phyloP scores from a whole-genome alignment of 257 asterid species.

The Gentiana macrophylla region DNA sequence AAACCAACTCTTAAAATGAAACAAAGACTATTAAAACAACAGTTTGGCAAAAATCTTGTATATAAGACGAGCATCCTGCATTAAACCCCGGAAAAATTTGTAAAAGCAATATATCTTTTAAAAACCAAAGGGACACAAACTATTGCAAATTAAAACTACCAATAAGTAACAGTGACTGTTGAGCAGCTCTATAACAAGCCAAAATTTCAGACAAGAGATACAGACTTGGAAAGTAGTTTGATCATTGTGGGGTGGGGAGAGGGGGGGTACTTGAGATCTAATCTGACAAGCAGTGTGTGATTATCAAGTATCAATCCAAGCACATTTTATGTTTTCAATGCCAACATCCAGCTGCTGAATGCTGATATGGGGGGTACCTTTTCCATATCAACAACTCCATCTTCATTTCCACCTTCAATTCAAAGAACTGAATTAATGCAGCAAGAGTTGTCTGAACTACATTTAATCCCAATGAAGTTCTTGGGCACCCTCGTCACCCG shows the following conservation, averaged over 20 bases:
- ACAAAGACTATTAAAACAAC: too few species aligned
- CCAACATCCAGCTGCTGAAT: too few species aligned
- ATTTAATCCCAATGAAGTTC: slow-evolving; percentile 50
- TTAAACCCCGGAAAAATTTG: not conserved
- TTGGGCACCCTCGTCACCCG: slow-evolving; percentile 67
- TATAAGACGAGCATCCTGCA: slow-evolving; percentile 78
- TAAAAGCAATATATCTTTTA: not conserved
- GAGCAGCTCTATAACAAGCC: not conserved
- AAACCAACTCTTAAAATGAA: too few species aligned
- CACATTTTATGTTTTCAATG: too few species aligned
- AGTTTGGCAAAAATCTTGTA: slow-evolving; percentile 69
- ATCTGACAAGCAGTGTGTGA: too few species aligned
- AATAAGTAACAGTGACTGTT: not conserved
- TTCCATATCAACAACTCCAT: slow-evolving; percentile 36
- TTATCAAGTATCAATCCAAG: too few species aligned
- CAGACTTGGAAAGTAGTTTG: too few species aligned
- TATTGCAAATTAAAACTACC: not conserved
- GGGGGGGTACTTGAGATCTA: too few species aligned
- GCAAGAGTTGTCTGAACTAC: slow-evolving; percentile 56
- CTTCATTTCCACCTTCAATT: slow-evolving; percentile 30
- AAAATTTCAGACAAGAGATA: too few species aligned
- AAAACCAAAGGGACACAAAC: not conserved
- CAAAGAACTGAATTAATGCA: slow-evolving; percentile 61
- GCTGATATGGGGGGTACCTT: slow-evolving; percentile 15
- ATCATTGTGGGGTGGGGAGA: too few species aligned